A percentile compares a stretch with the other conserved stretches of the same genome.
Conservation (phyloP, 2,329 filamentous ascomycete species). For the Colletotrichum nymphaeae region DNA sequence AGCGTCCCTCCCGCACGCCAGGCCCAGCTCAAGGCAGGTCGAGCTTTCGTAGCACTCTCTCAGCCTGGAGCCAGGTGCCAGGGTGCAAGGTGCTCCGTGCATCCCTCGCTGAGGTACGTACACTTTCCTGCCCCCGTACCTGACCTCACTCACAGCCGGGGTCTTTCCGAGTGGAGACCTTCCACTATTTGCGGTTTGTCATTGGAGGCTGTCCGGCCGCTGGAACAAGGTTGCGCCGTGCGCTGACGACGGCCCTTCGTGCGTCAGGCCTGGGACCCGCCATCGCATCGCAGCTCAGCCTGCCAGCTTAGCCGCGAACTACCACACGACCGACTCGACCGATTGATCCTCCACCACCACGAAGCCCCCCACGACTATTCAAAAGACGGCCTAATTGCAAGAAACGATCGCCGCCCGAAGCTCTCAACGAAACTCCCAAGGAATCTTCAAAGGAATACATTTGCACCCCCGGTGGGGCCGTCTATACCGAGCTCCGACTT, state of each 20-base stretch:
- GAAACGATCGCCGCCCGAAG: not conserved
- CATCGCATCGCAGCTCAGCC: constrained; percentile 34
- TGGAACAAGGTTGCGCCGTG: constrained; percentile 34
- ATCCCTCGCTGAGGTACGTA: constrained; percentile 25
- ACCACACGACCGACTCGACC: not conserved
- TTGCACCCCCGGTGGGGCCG: constrained; percentile 31
- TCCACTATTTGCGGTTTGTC: not conserved
- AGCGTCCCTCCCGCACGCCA: constrained; percentile 19
- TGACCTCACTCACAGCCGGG: constrained; percentile 15
- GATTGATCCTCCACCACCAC: not conserved
- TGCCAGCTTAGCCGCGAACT: constrained; percentile 23
- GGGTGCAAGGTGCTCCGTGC: constrained; percentile 34
- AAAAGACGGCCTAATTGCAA: not conserved
- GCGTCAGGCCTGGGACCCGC: constrained; percentile 32
- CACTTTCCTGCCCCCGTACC: not conserved
- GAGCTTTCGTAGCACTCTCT: constrained; percentile 44
- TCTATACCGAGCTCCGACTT: not conserved
- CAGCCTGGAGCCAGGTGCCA: constrained; percentile 37
- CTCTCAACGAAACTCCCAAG: not conserved
- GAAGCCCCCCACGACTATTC: not conserved
- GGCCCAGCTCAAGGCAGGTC: constrained; percentile 42
- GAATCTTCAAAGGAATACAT: not conserved
- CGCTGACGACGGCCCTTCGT: constrained; percentile 26
- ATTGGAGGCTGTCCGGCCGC: not conserved
- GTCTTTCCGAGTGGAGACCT: constrained; percentile 15